A percentile compares a stretch with the other conserved stretches of the same genome.
Conservation (phyloP, 352 stramenopile species). For the Aphanomyces stellatus region DNA sequence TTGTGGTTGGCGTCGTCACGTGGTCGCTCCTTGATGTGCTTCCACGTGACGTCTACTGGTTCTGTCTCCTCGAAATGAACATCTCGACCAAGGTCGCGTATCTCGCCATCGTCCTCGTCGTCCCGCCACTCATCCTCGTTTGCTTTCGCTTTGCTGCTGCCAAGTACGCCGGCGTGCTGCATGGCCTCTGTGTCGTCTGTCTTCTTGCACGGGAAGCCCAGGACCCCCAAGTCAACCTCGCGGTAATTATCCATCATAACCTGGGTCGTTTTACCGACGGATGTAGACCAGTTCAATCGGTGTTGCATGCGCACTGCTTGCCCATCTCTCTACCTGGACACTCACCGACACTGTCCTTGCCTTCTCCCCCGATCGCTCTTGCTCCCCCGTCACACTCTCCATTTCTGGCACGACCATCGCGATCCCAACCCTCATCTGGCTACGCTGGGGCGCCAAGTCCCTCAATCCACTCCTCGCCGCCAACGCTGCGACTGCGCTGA, state of each 20-base stretch:
- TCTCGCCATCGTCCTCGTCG: not conserved
- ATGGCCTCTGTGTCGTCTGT: not conserved
- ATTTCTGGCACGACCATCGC: not conserved
- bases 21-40: constrained; percentile 1
- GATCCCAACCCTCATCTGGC: not conserved
- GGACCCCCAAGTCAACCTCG: not conserved
- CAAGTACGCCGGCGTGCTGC: constrained; percentile 2
- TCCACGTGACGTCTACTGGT: constrained; percentile 17
- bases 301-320: not conserved
- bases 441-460: constrained; percentile 7
- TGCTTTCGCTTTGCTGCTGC: not conserved
- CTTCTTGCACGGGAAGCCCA: not conserved
- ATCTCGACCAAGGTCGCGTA: not conserved
- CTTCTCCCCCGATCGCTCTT: constrained; percentile 1
- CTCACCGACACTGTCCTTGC: not conserved
- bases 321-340: not conserved
- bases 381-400: not conserved
- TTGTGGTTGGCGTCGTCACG: not conserved
- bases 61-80: constrained; percentile 10
- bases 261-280: no score
- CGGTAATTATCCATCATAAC: not conserved
- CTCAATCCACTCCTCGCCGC: constrained; percentile 3
- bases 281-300: no score
- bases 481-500: not conserved
- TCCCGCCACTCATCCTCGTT: not conserved